A percentile compares a stretch with the other conserved stretches of the same genome.
Evolutionary conservation across 2,329 filamentous ascomycete genomes (phyloP).

Genomic region (Talaromyces sp.): DNA sequence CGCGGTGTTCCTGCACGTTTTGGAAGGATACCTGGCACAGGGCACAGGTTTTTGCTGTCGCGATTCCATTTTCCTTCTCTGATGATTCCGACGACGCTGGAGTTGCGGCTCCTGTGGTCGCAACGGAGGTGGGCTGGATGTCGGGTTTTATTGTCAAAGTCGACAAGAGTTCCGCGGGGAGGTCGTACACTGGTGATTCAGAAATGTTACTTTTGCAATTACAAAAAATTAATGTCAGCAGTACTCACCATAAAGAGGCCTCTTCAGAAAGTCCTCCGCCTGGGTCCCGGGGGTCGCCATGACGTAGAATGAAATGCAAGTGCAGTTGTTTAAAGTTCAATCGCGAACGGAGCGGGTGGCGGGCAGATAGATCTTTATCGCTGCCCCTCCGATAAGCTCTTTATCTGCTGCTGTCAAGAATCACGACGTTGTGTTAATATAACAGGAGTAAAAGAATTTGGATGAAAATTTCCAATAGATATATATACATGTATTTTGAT

Average conservation of each 20-base stretch:
- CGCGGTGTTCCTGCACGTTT: constrained; percentile 72
- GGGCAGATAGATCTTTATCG: neutral
- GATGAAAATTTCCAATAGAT: neutral
- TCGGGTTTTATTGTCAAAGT: constrained; percentile 58
- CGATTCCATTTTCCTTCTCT: constrained; percentile 35
- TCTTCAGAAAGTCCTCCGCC: constrained; percentile 6
- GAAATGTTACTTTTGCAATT: neutral
- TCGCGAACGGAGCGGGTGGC: neutral
- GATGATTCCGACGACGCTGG: constrained; percentile 24
- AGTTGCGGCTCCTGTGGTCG: constrained; percentile 16
- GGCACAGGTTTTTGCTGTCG: constrained; percentile 66
- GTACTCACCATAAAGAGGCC: constrained; percentile 10
- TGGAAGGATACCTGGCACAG: constrained; percentile 70
- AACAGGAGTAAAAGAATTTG: neutral
- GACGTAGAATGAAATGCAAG: neutral
- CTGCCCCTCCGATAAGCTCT: neutral
- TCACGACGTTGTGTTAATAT: neutral
- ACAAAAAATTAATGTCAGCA: neutral
- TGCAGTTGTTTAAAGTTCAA: neutral
- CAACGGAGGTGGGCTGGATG: constrained; percentile 23
- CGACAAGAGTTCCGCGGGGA: constrained; percentile 67
- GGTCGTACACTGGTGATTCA: constrained; percentile 63
- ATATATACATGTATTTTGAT: neutral
- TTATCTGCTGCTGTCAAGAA: neutral
- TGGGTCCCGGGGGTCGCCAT: constrained; percentile 7